These are phyloP conservation scores for Paraphaeosphaeria minitans DNA, from an alignment of 2,329 filamentous ascomycete genomes.

Conservation along the genomic window DNA sequence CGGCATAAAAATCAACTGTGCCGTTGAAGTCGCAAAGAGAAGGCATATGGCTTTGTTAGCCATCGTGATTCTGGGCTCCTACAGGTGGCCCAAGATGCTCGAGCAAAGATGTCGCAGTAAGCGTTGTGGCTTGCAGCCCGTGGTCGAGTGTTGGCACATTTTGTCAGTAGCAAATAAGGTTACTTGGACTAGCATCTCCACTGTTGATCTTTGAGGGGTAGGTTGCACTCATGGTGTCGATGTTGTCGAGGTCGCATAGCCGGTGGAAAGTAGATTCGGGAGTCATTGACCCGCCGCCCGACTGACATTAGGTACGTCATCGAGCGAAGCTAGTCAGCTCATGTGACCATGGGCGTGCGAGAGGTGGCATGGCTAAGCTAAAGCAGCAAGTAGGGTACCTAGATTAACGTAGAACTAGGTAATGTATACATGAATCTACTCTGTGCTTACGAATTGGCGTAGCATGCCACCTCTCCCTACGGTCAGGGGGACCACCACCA, in stretches of 20 bases:
- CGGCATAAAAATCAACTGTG: constrained; percentile 20
- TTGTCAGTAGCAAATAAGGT: neutral
- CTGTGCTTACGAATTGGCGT: too few relatives aligned
- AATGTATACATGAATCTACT: too few relatives aligned
- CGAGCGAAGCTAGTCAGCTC: neutral
- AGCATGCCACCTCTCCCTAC: too few relatives aligned
- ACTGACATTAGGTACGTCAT: neutral
- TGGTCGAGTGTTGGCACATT: neutral
- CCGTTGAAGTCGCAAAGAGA: constrained; percentile 1
- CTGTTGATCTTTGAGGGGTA: constrained; percentile 10
- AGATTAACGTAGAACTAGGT: too few relatives aligned
- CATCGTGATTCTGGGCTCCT: neutral
- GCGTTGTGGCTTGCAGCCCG: neutral
- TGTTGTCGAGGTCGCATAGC: neutral
- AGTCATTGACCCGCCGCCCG: neutral
- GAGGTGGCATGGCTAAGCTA: too few relatives aligned
- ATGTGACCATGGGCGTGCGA: too few relatives aligned
- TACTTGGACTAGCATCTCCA: neutral
- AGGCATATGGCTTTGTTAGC: neutral
- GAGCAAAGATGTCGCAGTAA: neutral
- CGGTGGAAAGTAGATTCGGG: neutral
- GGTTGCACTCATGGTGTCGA: neutral
- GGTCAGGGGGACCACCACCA: too few relatives aligned
- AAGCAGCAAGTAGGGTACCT: too few relatives aligned
- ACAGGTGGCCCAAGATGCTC: neutral